Conservation (phyloP, 78 protist species). For the Parvularia atlantis region DNA sequence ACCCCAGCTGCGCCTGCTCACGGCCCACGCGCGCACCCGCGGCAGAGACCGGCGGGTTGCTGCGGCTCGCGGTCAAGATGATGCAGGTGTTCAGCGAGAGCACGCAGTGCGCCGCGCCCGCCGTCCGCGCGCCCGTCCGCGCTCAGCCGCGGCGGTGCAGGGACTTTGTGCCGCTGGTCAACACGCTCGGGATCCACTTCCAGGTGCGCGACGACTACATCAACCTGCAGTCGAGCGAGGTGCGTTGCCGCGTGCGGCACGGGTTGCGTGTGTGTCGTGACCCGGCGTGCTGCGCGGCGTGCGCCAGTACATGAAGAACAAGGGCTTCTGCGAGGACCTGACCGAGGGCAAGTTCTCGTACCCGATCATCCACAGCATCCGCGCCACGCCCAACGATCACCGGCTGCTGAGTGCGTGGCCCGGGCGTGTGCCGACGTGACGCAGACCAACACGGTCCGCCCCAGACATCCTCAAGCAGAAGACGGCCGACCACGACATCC, state of each 20-base stretch:
- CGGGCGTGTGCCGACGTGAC: neutral
- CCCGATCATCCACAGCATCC: slow-evolving; percentile 67
- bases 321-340: slow-evolving; percentile 69
- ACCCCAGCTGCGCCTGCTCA: too few species aligned
- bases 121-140: too few species aligned
- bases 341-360: slow-evolving; percentile 91
- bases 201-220: slow-evolving; percentile 87
- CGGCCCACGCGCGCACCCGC: neutral
- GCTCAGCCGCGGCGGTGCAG: too few species aligned
- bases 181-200: slow-evolving; percentile 66
- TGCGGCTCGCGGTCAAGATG: slow-evolving; percentile 10
- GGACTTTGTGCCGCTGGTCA: slow-evolving; percentile 49
- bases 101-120: too few species aligned
- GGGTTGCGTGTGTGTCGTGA: too few species aligned
- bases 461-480: slow-evolving; percentile 51
- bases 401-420: slow-evolving; percentile 15
- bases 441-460: too few species aligned
- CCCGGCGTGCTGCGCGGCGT: too few species aligned
- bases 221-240: slow-evolving; percentile 58
- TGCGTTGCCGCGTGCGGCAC: too few species aligned
- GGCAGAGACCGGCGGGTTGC: slow-evolving; percentile 28
- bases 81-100: slow-evolving; percentile 24
- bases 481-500: slow-evolving; percentile 43
- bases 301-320: slow-evolving; percentile 43
- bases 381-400: slow-evolving; percentile 9